phyloP scores from a whole-genome alignment of 2,329 filamentous ascomycete genomes.

The Fusarium sp. region DNA sequence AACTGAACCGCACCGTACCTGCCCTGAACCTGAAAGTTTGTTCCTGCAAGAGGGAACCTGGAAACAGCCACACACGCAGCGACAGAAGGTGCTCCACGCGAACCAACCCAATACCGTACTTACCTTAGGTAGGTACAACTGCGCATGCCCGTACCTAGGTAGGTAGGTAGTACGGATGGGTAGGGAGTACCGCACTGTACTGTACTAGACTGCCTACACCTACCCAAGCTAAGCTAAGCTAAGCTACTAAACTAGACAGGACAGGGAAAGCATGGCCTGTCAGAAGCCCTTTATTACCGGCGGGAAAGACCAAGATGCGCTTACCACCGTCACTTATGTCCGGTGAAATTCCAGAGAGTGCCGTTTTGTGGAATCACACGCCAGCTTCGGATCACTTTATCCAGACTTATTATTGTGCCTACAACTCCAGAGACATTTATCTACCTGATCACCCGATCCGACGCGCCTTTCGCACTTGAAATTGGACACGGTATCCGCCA shows the following conservation, averaged over 20 bases:
- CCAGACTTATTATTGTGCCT: not conserved
- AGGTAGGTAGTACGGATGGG: not conserved
- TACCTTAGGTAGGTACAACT: not conserved
- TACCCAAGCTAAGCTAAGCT: not conserved
- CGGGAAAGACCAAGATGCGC: slow-evolving; percentile 2
- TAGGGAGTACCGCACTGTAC: not conserved
- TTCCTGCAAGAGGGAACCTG: slow-evolving; percentile 18
- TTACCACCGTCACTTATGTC: not conserved
- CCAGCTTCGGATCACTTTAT: slow-evolving; percentile 21
- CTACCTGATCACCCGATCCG: not conserved
- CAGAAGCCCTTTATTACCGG: slow-evolving; percentile 14
- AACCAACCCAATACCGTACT: not conserved
- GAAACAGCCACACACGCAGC: not conserved
- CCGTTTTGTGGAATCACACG: slow-evolving; percentile 29
- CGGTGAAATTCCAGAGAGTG: slow-evolving; percentile 8
- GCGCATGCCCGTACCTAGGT: not conserved
- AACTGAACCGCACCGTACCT: not conserved
- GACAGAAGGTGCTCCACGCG: not conserved
- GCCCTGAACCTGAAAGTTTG: slow-evolving; percentile 8
- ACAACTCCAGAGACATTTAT: not conserved
- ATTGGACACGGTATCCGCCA: slow-evolving; percentile 10
- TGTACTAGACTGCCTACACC: not conserved
- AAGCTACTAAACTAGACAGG: not conserved
- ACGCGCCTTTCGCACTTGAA: not conserved
- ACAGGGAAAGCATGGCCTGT: slow-evolving; percentile 8